Evolutionary conservation across 1,284 basidiomycete genomes (phyloP).

Genomic region (Naganishia sp.): DNA sequence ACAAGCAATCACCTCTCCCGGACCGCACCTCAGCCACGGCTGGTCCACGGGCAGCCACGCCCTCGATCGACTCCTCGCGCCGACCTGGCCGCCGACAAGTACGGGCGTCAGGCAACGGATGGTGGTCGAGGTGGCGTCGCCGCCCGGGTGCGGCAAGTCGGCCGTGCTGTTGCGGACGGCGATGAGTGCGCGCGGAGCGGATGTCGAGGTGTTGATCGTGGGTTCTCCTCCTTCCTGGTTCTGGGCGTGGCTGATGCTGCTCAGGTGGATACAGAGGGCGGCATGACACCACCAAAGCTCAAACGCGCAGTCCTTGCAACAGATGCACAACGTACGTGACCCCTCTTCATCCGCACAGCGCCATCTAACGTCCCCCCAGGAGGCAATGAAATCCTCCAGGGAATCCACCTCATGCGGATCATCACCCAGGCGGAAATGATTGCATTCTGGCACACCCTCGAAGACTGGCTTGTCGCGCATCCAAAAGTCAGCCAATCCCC

Average conservation of each 20-base stretch:
- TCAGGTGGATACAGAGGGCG: conserved; percentile 51
- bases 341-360: background rate
- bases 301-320: conserved; percentile 12
- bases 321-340: conserved; percentile 9
- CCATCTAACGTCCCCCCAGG: background rate
- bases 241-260: no score
- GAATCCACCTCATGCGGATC: conserved; percentile 49
- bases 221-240: conserved; percentile 38
- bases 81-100: conserved; percentile 32
- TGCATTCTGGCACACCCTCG: conserved; percentile 47
- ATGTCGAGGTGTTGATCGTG: conserved; percentile 47
- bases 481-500: conserved; percentile 39
- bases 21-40: background rate
- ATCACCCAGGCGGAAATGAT: conserved; percentile 51
- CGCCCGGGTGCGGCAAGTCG: conserved; percentile 52
- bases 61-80: conserved; percentile 43
- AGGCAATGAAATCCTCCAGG: conserved; percentile 36
- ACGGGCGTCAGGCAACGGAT: conserved; percentile 43
- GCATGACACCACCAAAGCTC: conserved; percentile 43
- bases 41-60: conserved; percentile 42
- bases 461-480: conserved; percentile 48
- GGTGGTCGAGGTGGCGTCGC: conserved; percentile 49
- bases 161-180: conserved; percentile 40
- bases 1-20: conserved; percentile 37
- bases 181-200: conserved; percentile 41